A percentile compares a stretch with the other conserved stretches of the same genome.
These are phyloP conservation scores for Cicer yamashitae DNA, from an alignment of 306 rosid genomes.

Conservation along the genomic window DNA sequence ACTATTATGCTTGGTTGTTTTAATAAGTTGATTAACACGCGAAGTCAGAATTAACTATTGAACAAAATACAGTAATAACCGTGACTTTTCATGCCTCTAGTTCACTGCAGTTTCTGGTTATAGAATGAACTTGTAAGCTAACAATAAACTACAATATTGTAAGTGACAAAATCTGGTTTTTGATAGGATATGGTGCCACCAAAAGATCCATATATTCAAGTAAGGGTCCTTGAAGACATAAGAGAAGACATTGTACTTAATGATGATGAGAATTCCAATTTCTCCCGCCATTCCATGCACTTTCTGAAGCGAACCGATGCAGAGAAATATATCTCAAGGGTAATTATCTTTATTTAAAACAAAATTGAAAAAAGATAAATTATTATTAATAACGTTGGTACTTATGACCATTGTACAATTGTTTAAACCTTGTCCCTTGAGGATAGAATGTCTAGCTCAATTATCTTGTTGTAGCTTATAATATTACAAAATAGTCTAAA, in stretches of 20 bases:
- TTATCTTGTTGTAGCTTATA: constrained; percentile 37
- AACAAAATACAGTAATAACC: background rate
- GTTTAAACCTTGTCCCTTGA: too few relatives aligned
- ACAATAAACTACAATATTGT: constrained; percentile 11
- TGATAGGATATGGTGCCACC: constrained; percentile 97
- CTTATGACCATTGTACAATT: too few relatives aligned
- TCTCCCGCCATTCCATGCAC: constrained; percentile 86
- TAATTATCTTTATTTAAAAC: constrained; percentile 1
- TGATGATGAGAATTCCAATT: constrained; percentile 78
- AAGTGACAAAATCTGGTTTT: constrained; percentile 40
- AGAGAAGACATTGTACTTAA: constrained; percentile 78
- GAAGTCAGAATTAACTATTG: background rate
- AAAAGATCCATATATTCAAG: constrained; percentile 91
- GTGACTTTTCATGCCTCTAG: background rate
- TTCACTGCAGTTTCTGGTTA: constrained; percentile 1
- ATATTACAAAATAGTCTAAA: constrained; percentile 10
- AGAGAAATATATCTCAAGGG: constrained; percentile 77
- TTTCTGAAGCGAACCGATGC: constrained; percentile 93
- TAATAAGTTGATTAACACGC: background rate
- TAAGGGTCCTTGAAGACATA: constrained; percentile 87
- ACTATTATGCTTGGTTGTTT: constrained; percentile 16
- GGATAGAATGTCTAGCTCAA: background rate
- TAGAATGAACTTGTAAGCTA: constrained; percentile 15
- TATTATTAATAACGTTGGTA: too few relatives aligned
- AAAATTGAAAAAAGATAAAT: too few relatives aligned